These are phyloP conservation scores for Camellia sinensis DNA, from an alignment of 148 eudicot species.

Conservation along the genomic window DNA sequence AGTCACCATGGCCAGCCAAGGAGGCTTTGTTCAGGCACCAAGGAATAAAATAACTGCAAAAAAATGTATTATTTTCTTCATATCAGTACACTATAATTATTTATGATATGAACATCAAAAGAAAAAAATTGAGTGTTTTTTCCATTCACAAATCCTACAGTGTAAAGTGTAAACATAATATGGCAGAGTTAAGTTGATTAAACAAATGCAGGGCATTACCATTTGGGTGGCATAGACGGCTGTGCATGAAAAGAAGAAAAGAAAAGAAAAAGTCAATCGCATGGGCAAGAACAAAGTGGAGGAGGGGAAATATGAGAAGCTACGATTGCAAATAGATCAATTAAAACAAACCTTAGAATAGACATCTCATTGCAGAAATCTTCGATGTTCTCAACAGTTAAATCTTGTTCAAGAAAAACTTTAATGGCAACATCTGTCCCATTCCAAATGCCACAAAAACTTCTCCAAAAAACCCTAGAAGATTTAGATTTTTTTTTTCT, in stretches of 20 bases:
- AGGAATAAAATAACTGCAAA: conserved; percentile 35
- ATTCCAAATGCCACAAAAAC: conserved; percentile 40
- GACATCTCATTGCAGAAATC: conserved; percentile 40
- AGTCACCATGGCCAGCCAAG: conserved; percentile 35
- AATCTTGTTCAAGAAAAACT: conserved; percentile 37
- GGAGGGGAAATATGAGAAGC: not conserved
- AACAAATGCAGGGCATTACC: conserved; percentile 23
- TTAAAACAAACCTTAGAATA: conserved; percentile 26
- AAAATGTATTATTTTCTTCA: not conserved
- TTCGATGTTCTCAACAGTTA: conserved; percentile 34
- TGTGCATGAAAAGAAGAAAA: conserved; percentile 18
- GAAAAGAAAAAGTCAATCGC: conserved; percentile 4
- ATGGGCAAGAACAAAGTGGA: not conserved
- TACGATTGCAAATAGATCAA: not conserved
- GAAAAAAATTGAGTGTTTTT: not conserved
- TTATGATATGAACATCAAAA: not conserved
- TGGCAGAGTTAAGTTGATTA: not conserved
- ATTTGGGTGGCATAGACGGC: conserved; percentile 44
- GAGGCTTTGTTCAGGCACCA: conserved; percentile 42
- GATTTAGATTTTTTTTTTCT: not conserved
- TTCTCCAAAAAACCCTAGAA: conserved; percentile 38
- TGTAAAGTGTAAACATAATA: not conserved
- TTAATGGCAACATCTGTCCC: conserved; percentile 39
- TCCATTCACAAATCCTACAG: not conserved
- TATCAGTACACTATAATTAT: not conserved